These are phyloP conservation scores for Misopates orontium DNA, from an alignment of 257 asterid genomes.

Conservation along the genomic window DNA sequence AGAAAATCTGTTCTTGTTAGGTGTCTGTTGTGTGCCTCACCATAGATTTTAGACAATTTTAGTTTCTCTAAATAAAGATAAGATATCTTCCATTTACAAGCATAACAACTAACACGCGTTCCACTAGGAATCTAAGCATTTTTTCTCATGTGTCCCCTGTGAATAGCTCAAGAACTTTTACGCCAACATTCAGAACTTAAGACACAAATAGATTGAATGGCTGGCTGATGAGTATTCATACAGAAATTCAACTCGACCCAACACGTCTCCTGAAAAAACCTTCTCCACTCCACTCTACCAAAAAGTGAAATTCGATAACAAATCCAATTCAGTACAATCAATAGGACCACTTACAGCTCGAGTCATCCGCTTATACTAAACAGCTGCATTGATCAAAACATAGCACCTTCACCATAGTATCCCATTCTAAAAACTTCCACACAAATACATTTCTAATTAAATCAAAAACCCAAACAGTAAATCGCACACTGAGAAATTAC, in stretches of 20 bases:
- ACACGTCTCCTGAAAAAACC: conserved; percentile 2
- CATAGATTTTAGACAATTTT: not conserved
- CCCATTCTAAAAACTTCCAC: too few relatives aligned
- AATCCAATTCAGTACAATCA: too few relatives aligned
- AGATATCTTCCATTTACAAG: not conserved
- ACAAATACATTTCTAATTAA: not conserved
- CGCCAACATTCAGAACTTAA: conserved; percentile 1
- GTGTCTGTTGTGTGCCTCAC: conserved; percentile 2
- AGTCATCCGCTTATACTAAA: too few relatives aligned
- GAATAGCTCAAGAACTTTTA: conserved; percentile 10
- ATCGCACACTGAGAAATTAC: too few relatives aligned
- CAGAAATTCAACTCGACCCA: conserved; percentile 11
- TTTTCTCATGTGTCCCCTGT: not conserved
- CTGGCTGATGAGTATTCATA: not conserved
- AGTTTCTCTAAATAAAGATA: not conserved
- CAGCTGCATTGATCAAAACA: too few relatives aligned
- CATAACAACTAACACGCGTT: not conserved
- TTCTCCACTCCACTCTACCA: not conserved
- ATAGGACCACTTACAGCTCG: too few relatives aligned
- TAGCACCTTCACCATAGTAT: too few relatives aligned
- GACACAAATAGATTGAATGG: not conserved
- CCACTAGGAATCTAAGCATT: conserved; percentile 3
- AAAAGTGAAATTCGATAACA: not conserved
- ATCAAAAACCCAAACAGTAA: conserved; percentile 5
- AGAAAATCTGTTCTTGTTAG: not conserved